These are phyloP conservation scores for Poronia punctata DNA, from an alignment of 495 filamentous ascomycete genomes.

Conservation along the genomic window DNA sequence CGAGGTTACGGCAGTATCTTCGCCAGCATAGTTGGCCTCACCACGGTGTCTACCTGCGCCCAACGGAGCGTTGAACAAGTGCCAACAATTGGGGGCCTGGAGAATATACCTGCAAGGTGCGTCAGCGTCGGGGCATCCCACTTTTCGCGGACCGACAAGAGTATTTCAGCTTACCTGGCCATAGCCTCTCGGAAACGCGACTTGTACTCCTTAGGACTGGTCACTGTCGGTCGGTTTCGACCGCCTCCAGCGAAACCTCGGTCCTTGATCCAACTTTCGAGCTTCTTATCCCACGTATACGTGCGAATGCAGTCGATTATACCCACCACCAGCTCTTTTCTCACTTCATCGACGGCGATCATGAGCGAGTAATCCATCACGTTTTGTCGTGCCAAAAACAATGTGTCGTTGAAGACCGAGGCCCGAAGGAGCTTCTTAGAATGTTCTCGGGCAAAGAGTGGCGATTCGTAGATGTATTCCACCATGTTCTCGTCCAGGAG, in stretches of 20 bases:
- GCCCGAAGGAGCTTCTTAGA: slow-evolving; percentile 81
- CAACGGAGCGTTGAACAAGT: slow-evolving; percentile 28
- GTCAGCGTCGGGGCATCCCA: not conserved
- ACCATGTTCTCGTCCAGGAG: slow-evolving; percentile 99
- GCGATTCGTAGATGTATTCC: slow-evolving; percentile 96
- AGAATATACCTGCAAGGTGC: slow-evolving; percentile 37
- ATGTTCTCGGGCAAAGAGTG: slow-evolving; percentile 88
- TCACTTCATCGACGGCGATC: slow-evolving; percentile 89
- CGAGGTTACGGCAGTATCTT: slow-evolving; percentile 10
- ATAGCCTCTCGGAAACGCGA: slow-evolving; percentile 93
- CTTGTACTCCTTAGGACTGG: slow-evolving; percentile 96
- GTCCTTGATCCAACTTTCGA: slow-evolving; percentile 98
- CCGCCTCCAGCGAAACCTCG: slow-evolving; percentile 78
- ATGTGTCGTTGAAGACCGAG: slow-evolving; percentile 90
- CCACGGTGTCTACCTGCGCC: slow-evolving; percentile 10
- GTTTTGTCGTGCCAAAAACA: slow-evolving; percentile 84
- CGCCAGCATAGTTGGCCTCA: slow-evolving; percentile 7
- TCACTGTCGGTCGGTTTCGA: slow-evolving; percentile 89
- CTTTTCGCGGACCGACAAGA: slow-evolving; percentile 23
- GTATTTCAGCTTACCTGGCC: slow-evolving; percentile 84
- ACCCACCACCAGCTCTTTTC: slow-evolving; percentile 87
- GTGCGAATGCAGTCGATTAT: slow-evolving; percentile 99
- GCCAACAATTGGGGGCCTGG: slow-evolving; percentile 45
- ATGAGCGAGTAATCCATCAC: slow-evolving; percentile 99
- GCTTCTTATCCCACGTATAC: slow-evolving; percentile 99